Evolutionary conservation across 805 yeast genomes (phyloP), one percentile per base, ranked within the genome.

Genomic region (Ogataea henricii): DNA sequence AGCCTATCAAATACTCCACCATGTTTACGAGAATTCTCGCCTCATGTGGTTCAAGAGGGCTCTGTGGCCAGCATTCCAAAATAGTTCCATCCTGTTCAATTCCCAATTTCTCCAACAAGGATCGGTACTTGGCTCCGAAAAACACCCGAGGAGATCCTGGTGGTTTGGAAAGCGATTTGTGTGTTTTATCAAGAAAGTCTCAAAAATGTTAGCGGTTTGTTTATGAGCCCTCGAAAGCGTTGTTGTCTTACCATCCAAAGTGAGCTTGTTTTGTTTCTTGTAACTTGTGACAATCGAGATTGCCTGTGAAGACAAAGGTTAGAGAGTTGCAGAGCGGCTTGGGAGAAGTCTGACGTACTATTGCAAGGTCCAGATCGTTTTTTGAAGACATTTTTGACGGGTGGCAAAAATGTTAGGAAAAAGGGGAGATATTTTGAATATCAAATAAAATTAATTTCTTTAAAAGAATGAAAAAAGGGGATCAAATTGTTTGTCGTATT

Each of bases 361-460:
- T 43, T 41, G 55, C 55, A 36, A 51, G 39, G 30, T 51, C 55
- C 12, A 51, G 22, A 5, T 48, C 50, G 21, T 7, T 4, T 6
- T 25, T 40, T 36, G 17, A 38, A 25, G 39, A 33, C 38, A 42
- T 42, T n/a, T 7, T 22, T 23, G 27, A 27, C 12, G 13, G 22
- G 30, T 21, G 21, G 26, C 17, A 14, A 23, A 16, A 21, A 27
- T 12, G 27, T 8, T 10, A 27, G n/a, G 38, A 20, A 32, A 16
- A 38, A 30, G 25, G 25, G 22, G 29, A 48, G 6, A 39, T 4
- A 30, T n/a, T n/a, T n/a, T n/a, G n/a, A n/a, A n/a, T n/a, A n/a
- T n/a, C n/a, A n/a, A n/a, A n/a, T n/a, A n/a, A n/a, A n/a, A n/a
- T n/a, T n/a, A n/a, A n/a, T n/a, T n/a, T n/a, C 26, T 14, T 13